Evolutionary conservation across 2,329 filamentous ascomycete species (phyloP).

Genomic region (Teratosphaeria nubilosa): DNA sequence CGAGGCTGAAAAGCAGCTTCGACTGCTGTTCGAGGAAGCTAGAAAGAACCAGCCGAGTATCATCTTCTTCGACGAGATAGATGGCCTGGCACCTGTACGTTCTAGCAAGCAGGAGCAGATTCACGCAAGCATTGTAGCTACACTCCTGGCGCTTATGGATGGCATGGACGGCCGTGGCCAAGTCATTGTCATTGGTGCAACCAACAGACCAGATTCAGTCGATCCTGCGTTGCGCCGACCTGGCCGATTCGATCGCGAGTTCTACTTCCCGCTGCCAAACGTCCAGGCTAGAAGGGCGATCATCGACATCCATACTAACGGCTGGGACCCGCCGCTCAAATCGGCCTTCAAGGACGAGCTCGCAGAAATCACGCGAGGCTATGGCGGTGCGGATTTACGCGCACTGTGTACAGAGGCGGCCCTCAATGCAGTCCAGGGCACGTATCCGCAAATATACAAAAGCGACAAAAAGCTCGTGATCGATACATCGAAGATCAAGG

Average conservation of each 20-base stretch:
- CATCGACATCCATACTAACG: slow-evolving; percentile 87
- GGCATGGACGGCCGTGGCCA: slow-evolving; percentile 97
- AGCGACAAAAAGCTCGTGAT: slow-evolving; percentile 85
- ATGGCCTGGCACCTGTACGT: slow-evolving; percentile 86
- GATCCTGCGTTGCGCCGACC: slow-evolving; percentile 90
- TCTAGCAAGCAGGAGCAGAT: slow-evolving; percentile 99
- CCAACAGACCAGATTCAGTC: slow-evolving; percentile 91
- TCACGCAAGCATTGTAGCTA: slow-evolving; percentile 93
- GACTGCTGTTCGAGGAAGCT: slow-evolving; percentile 89
- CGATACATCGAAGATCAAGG: slow-evolving; percentile 69
- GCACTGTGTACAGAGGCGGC: slow-evolving; percentile 93
- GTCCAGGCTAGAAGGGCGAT: slow-evolving; percentile 72
- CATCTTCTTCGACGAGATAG: slow-evolving; percentile 99
- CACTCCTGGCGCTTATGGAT: slow-evolving; percentile 88
- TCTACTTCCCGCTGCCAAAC: slow-evolving; percentile 91
- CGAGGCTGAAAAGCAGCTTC: slow-evolving; percentile 89
- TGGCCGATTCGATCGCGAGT: slow-evolving; percentile 92
- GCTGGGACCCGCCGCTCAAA: slow-evolving; percentile 72
- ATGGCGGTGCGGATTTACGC: slow-evolving; percentile 88
- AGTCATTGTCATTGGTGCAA: slow-evolving; percentile 98
- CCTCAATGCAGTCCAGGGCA: slow-evolving; percentile 87
- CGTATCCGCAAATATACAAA: slow-evolving; percentile 91
- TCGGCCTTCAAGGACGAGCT: slow-evolving; percentile 71
- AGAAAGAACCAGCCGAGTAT: slow-evolving; percentile 94
- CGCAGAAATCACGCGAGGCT: slow-evolving; percentile 85